Percentiles rank a stretch among this genome's conserved stretches.
Evolutionary conservation across 2,329 filamentous ascomycete genomes (phyloP).

Genomic region (Penicillium sp.): DNA sequence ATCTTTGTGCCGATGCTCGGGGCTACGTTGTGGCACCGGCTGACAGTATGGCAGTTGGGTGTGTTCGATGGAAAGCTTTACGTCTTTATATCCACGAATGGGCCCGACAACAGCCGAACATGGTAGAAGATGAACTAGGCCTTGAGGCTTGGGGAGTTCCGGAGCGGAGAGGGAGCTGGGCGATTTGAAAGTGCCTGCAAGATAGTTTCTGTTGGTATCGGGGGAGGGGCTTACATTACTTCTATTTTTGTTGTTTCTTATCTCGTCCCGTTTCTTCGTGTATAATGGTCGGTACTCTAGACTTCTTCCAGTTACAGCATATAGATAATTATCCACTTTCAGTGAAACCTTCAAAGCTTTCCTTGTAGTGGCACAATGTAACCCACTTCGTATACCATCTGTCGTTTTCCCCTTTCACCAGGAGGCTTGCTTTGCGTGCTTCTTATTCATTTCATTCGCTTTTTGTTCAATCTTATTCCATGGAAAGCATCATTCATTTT

Average conservation of each 20-base stretch:
- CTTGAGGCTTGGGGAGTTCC: slow-evolving; percentile 70
- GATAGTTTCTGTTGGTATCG: not conserved
- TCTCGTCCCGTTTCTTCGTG: not conserved
- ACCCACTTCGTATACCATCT: not conserved
- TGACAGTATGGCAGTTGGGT: slow-evolving; percentile 58
- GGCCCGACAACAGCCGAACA: slow-evolving; percentile 82
- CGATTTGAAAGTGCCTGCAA: slow-evolving; percentile 55
- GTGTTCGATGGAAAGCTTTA: slow-evolving; percentile 82
- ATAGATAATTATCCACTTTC: not conserved
- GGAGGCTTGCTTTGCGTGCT: not conserved
- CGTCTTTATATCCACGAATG: slow-evolving; percentile 85
- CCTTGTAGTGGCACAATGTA: not conserved
- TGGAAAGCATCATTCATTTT: not conserved
- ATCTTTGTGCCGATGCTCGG: slow-evolving; percentile 67
- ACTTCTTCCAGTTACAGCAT: not conserved
- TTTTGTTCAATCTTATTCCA: no score
- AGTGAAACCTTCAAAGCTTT: not conserved
- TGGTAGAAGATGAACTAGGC: slow-evolving; percentile 62
- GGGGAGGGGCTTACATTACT: not conserved
- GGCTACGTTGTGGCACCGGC: slow-evolving; percentile 70
- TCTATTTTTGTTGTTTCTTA: not conserved
- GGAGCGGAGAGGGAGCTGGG: slow-evolving; percentile 69
- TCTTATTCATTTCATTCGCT: not conserved
- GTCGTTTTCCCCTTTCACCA: not conserved
- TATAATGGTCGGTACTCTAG: not conserved